phyloP scores from a whole-genome alignment of 352 stramenopile genomes.

The Pythium aquatile region DNA sequence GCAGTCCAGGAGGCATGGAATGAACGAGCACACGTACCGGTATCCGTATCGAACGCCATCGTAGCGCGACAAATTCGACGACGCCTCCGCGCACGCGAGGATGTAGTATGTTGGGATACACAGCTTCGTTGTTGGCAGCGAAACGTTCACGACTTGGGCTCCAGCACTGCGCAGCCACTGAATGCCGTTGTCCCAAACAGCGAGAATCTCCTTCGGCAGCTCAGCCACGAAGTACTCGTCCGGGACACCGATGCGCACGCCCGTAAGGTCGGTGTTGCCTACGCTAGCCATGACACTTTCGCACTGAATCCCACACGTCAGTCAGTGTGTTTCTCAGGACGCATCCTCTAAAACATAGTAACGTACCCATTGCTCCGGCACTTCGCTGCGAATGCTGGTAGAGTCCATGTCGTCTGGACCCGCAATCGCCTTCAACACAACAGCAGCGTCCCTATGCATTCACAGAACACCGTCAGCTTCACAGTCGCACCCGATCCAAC shows the following conservation, averaged over 20 bases:
- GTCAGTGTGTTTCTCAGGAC: neutral
- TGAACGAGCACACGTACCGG: constrained; percentile 32
- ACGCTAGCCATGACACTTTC: constrained; percentile 33
- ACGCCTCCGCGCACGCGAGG: constrained; percentile 96
- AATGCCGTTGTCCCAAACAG: constrained; percentile 82
- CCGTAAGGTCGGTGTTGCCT: constrained; percentile 47
- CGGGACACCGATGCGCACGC: constrained; percentile 91
- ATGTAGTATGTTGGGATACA: constrained; percentile 98
- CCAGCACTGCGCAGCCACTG: constrained; percentile 64
- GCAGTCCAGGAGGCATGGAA: neutral
- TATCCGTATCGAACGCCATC: constrained; percentile 94
- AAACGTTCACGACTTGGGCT: constrained; percentile 75
- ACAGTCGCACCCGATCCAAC: too few relatives aligned
- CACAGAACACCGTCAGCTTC: neutral
- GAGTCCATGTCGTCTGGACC: constrained; percentile 82
- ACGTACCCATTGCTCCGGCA: constrained; percentile 61
- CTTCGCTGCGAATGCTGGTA: constrained; percentile 57
- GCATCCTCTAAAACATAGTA: neutral
- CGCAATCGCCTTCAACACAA: constrained; percentile 78
- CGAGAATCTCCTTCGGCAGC: constrained; percentile 78
- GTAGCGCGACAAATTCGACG: constrained; percentile 97
- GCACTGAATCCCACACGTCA: constrained; percentile 28
- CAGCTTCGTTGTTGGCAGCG: constrained; percentile 76
- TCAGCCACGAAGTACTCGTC: constrained; percentile 94
- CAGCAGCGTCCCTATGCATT: constrained; percentile 59